These are phyloP conservation scores for Globisporangium echinulatum DNA, from an alignment of 352 stramenopile species.

Conservation along the genomic window DNA sequence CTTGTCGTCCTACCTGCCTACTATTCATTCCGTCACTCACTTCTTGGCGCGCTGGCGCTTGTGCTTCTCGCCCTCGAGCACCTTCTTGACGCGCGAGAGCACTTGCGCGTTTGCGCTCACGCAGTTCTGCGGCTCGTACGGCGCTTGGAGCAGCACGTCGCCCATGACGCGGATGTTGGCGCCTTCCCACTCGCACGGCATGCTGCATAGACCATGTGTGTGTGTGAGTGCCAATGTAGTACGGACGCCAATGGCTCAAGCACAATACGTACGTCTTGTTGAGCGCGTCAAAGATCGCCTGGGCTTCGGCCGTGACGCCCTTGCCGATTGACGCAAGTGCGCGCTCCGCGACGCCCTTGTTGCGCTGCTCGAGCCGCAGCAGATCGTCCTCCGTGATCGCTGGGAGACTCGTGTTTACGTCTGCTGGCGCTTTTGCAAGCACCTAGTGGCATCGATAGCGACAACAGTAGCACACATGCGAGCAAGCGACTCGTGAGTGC, in stretches of 20 bases:
- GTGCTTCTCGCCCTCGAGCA: constrained; percentile 73
- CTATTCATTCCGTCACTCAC: constrained; percentile 4
- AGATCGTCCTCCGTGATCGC: constrained; percentile 65
- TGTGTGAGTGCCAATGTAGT: not conserved
- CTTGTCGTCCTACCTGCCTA: constrained; percentile 3
- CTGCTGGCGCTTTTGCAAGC: constrained; percentile 38
- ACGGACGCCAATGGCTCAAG: no score
- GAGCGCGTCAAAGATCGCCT: constrained; percentile 82
- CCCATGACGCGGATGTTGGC: constrained; percentile 81
- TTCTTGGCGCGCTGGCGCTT: constrained; percentile 65
- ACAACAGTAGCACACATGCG: not conserved
- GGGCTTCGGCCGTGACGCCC: constrained; percentile 56
- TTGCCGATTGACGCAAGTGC: constrained; percentile 79
- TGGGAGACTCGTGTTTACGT: constrained; percentile 38
- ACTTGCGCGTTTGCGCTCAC: constrained; percentile 65
- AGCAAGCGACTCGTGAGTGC: not conserved
- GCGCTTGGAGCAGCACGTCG: constrained; percentile 79
- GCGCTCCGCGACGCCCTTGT: constrained; percentile 59
- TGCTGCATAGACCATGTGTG: constrained; percentile 24
- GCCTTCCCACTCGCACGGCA: constrained; percentile 82
- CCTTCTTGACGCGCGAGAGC: constrained; percentile 79
- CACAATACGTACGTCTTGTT: constrained; percentile 76
- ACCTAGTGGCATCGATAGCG: constrained; percentile 18
- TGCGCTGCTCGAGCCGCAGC: constrained; percentile 66
- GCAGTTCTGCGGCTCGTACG: constrained; percentile 78